Percentiles rank a stretch among this genome's conserved stretches.
phyloP scores from a whole-genome alignment of 257 asterid species.

The Gynochthodes officinalis region DNA sequence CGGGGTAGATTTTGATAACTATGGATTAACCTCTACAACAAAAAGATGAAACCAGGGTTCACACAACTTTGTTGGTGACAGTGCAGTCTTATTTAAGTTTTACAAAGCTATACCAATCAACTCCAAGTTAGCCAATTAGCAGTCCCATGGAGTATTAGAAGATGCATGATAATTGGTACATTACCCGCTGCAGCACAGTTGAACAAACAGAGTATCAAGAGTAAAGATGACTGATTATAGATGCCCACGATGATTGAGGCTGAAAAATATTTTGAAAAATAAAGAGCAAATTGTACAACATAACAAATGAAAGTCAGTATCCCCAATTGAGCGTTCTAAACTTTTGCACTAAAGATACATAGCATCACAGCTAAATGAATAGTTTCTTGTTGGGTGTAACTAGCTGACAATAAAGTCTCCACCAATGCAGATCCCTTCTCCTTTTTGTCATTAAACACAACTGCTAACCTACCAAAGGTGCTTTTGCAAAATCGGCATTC shows the following conservation, averaged over 20 bases:
- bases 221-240: no score
- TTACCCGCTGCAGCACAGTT: no score
- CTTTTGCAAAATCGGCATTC: neutral
- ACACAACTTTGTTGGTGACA: no score
- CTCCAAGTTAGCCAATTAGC: no score
- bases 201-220: no score
- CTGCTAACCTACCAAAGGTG: neutral
- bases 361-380: neutral
- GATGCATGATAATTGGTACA: no score
- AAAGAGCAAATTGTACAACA: neutral
- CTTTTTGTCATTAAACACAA: neutral
- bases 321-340: neutral
- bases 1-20: no score
- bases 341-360: neutral
- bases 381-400: neutral
- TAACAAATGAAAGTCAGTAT: neutral
- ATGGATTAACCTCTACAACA: no score
- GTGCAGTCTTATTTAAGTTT: no score
- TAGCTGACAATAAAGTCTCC: neutral
- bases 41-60: no score
- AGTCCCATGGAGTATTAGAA: no score
- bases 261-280: neutral
- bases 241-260: neutral
- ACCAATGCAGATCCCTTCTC: neutral
- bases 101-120: no score